Evolutionary conservation across 306 rosid genomes (phyloP).

Genomic region (Dryas drummondii): DNA sequence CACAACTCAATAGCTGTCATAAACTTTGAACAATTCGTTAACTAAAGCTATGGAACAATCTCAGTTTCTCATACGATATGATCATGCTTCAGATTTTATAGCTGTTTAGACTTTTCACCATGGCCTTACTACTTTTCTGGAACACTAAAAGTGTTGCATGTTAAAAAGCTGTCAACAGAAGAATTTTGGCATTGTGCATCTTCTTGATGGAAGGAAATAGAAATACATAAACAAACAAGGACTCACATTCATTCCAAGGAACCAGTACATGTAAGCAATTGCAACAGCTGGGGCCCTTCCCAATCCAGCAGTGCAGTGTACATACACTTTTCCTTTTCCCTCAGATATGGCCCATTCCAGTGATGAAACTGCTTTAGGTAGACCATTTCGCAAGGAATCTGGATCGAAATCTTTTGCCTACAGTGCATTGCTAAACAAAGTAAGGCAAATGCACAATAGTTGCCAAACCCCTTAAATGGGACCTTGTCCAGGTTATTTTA

Average conservation of each 20-base stretch:
- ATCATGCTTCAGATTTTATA: background rate
- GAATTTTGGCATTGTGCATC: background rate
- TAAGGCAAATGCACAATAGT: slow-evolving; percentile 6
- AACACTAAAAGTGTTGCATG: background rate
- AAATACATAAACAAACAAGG: slow-evolving; percentile 9
- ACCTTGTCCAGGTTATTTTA: background rate
- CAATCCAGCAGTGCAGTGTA: slow-evolving; percentile 90
- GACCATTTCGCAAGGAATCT: slow-evolving; percentile 61
- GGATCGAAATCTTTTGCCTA: slow-evolving; percentile 95
- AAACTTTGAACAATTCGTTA: background rate
- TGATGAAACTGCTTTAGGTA: slow-evolving; percentile 90
- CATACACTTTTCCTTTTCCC: slow-evolving; percentile 79
- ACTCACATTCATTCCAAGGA: slow-evolving; percentile 71
- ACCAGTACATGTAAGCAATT: slow-evolving; percentile 89
- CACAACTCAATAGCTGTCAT: slow-evolving; percentile 16
- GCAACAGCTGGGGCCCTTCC: slow-evolving; percentile 97
- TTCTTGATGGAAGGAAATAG: background rate
- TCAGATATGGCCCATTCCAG: slow-evolving; percentile 82
- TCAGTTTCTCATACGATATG: background rate
- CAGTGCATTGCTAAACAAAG: slow-evolving; percentile 7
- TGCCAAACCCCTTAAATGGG: background rate
- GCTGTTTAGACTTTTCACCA: background rate
- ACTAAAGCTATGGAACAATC: background rate
- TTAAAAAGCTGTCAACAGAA: background rate
- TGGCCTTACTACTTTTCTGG: background rate